Conservation (phyloP, 2,329 filamentous ascomycete genomes). For the Lachnellula hyalina region DNA sequence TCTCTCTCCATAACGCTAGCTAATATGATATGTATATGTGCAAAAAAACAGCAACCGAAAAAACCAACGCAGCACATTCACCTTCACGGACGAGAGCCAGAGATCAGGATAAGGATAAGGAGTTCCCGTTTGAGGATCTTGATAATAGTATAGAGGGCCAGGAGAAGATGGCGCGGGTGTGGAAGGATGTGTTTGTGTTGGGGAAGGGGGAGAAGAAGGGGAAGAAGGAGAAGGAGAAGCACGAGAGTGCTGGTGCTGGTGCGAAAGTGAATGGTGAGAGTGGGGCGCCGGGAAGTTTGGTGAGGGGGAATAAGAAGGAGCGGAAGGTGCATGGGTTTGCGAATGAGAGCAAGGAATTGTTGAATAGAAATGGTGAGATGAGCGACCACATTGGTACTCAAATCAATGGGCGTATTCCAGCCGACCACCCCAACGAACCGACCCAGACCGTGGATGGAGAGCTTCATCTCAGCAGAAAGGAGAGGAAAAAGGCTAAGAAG, state of each 20-base stretch:
- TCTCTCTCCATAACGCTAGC: not conserved
- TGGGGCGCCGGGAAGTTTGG: not conserved
- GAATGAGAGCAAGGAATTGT: not conserved
- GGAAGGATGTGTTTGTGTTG: not conserved
- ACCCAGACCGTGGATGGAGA: not conserved
- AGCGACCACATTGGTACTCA: too few relatives aligned
- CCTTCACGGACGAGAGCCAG: too few relatives aligned
- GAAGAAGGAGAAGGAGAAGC: not conserved
- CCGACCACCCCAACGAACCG: not conserved
- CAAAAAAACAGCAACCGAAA: not conserved
- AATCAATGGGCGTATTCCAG: too few relatives aligned
- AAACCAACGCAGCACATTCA: not conserved
- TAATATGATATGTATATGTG: not conserved
- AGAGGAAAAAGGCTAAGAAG: not conserved
- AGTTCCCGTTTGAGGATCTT: not conserved
- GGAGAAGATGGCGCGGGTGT: not conserved
- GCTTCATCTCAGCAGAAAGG: not conserved
- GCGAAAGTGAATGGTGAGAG: not conserved
- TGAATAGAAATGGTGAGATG: too few relatives aligned
- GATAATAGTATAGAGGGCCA: not conserved
- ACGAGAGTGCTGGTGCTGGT: not conserved
- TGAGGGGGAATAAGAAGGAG: not conserved
- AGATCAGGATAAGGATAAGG: too few relatives aligned
- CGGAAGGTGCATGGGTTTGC: not conserved
- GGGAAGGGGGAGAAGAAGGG: not conserved